Evolutionary conservation across 2,329 filamentous ascomycete genomes (phyloP).

Genomic region (Diplocarpon rosae): DNA sequence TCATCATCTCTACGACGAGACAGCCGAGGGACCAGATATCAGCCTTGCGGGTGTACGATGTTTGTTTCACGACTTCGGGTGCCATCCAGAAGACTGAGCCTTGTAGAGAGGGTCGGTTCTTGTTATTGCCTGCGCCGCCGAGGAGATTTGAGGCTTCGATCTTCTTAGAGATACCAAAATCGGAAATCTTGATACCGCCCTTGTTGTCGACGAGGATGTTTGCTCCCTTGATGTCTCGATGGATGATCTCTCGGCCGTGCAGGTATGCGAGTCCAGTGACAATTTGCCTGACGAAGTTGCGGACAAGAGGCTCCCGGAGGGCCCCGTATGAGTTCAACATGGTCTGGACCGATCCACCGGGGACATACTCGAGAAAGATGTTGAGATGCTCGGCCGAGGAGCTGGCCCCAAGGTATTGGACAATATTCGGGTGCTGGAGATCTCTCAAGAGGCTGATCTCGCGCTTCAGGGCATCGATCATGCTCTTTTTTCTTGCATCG

Average conservation of each 20-base stretch:
- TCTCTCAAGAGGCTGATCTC: slow-evolving; percentile 92
- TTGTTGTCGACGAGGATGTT: slow-evolving; percentile 99
- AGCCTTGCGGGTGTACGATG: slow-evolving; percentile 93
- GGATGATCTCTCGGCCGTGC: slow-evolving; percentile 90
- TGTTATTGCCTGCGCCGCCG: slow-evolving; percentile 53
- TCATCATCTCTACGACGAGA: slow-evolving; percentile 98
- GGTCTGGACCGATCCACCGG: slow-evolving; percentile 91
- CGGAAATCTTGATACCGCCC: slow-evolving; percentile 96
- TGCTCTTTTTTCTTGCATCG: slow-evolving; percentile 88
- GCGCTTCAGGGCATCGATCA: slow-evolving; percentile 94
- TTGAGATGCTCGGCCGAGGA: slow-evolving; percentile 87
- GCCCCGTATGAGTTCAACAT: slow-evolving; percentile 99
- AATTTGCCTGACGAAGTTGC: slow-evolving; percentile 95
- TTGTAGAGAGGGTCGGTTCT: slow-evolving; percentile 70
- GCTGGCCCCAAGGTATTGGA: slow-evolving; percentile 93
- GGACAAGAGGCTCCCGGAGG: slow-evolving; percentile 81
- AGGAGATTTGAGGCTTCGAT: slow-evolving; percentile 85
- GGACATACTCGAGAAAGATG: slow-evolving; percentile 99
- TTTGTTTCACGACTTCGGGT: slow-evolving; percentile 95
- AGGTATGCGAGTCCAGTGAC: slow-evolving; percentile 86
- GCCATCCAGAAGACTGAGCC: slow-evolving; percentile 99
- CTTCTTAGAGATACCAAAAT: slow-evolving; percentile 98
- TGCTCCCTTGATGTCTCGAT: slow-evolving; percentile 97
- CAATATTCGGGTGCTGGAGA: slow-evolving; percentile 91
- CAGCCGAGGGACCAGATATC: slow-evolving; percentile 98